Conservation (phyloP, 768 basidiomycete species). For the Boletus edulis region DNA sequence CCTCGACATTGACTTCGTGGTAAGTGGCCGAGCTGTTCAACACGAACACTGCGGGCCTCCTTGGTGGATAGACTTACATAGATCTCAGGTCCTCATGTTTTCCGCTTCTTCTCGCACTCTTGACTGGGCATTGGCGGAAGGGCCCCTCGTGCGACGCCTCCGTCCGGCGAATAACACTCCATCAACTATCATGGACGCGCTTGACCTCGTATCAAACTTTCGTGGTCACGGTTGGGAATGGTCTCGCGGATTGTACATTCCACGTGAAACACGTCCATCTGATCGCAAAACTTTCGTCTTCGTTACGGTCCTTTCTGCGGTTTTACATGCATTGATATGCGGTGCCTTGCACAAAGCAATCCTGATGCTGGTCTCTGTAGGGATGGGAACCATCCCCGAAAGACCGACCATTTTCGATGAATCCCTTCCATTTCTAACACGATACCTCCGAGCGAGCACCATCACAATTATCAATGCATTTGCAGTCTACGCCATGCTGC, state of each 20-base stretch:
- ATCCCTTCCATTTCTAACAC: not conserved
- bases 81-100: not conserved
- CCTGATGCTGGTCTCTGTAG: not conserved
- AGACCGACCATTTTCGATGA: slow-evolving; percentile 1
- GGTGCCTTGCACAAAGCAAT: not conserved
- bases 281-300: not conserved
- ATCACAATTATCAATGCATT: not conserved
- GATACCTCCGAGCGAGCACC: not conserved
- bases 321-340: not conserved
- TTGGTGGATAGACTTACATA: not conserved
- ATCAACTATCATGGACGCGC: not conserved
- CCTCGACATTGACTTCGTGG: not conserved
- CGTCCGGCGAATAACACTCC: not conserved
- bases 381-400: not conserved
- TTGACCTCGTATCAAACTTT: not conserved
- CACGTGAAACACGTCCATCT: not conserved
- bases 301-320: not conserved
- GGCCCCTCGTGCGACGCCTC: not conserved
- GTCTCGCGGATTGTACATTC: not conserved
- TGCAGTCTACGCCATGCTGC: not conserved
- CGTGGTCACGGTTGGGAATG: slow-evolving; percentile 4
- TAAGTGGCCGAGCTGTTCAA: not conserved
- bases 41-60: not conserved
- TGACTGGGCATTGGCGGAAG: not conserved
- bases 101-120: not conserved